These are phyloP conservation scores for Schoenoplectus triqueter DNA, from an alignment of 202 grass and related monocot species.

Conservation along the genomic window DNA sequence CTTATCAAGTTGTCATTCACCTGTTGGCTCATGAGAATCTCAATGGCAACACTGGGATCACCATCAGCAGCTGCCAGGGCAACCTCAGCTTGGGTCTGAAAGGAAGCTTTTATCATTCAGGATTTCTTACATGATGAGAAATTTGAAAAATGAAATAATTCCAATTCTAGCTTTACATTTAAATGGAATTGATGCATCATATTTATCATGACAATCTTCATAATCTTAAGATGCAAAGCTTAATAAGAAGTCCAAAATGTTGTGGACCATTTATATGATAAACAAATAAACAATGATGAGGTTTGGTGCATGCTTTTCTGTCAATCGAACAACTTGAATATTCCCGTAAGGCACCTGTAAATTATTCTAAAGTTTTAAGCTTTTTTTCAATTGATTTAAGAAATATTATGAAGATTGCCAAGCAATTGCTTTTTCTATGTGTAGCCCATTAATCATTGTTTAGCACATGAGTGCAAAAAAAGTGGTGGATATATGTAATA, in stretches of 20 bases:
- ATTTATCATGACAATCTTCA: neutral
- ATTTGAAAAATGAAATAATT: neutral
- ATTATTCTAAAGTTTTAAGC: neutral
- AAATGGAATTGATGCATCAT: neutral
- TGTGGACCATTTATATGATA: neutral
- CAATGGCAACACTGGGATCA: conserved; percentile 93
- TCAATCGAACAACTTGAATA: neutral
- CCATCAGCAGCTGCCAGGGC: conserved; percentile 90
- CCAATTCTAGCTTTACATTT: neutral
- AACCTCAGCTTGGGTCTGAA: conserved; percentile 95
- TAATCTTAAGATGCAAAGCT: neutral
- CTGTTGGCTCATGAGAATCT: conserved; percentile 96
- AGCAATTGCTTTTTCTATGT: neutral
- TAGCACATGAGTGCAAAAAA: neutral
- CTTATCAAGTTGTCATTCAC: conserved; percentile 31
- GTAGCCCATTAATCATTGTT: neutral
- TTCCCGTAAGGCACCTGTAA: neutral
- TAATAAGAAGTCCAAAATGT: neutral
- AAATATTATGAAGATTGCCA: neutral
- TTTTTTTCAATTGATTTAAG: conserved; percentile 7
- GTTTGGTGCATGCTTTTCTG: neutral
- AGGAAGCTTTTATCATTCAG: conserved; percentile 18
- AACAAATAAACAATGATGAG: neutral
- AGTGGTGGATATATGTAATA: neutral
- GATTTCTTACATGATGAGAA: conserved; percentile 16